A percentile compares a stretch with the other conserved stretches of the same genome.
These are phyloP conservation scores for Colletotrichum melonis DNA, from an alignment of 2,329 filamentous ascomycete genomes.

Conservation along the genomic window DNA sequence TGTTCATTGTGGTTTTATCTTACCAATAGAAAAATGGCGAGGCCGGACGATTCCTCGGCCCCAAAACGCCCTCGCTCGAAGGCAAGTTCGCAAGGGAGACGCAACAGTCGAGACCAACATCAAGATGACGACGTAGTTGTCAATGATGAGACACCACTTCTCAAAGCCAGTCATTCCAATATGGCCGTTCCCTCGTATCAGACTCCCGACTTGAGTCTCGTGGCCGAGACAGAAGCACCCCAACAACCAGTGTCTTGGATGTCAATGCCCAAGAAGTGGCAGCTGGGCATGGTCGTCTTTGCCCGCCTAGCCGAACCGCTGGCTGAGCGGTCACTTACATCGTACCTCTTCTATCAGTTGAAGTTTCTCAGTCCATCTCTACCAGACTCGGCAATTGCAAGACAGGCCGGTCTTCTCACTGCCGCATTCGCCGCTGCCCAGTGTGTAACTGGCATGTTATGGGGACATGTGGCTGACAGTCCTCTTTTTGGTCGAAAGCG, in stretches of 20 bases:
- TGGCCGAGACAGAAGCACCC: neutral
- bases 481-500: constrained; percentile 36
- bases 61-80: neutral
- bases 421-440: constrained; percentile 38
- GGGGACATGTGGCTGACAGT: constrained; percentile 36
- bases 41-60: neutral
- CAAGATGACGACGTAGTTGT: neutral
- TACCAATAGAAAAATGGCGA: neutral
- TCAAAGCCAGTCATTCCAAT: neutral
- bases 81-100: neutral
- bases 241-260: constrained; percentile 32
- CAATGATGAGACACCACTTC: neutral
- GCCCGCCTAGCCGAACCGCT: constrained; percentile 43
- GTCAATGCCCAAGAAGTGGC: constrained; percentile 40
- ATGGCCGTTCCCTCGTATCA: neutral
- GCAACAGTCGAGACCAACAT: neutral
- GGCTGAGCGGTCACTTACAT: constrained; percentile 40
- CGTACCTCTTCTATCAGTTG: constrained; percentile 40
- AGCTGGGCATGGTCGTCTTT: constrained; percentile 42
- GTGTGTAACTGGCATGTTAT: constrained; percentile 37
- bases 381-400: constrained; percentile 32
- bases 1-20: neutral
- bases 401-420: constrained; percentile 37
- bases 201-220: neutral
- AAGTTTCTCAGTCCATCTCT: constrained; percentile 31